These are phyloP conservation scores for Phytophthora chlamydospora DNA, from an alignment of 352 stramenopile species.

Conservation along the genomic window DNA sequence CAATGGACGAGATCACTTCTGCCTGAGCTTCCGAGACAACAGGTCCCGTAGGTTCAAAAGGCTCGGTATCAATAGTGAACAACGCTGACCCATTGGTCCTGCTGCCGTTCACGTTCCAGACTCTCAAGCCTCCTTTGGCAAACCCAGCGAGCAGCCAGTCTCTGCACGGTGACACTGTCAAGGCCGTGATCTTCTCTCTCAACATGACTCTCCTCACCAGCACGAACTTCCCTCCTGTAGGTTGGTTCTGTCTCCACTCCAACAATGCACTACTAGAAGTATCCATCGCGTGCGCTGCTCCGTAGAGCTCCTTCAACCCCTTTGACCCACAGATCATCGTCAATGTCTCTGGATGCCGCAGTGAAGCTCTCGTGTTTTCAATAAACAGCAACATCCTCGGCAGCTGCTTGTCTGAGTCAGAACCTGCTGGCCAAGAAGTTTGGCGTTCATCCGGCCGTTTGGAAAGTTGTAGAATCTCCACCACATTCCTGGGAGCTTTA, in stretches of 20 bases:
- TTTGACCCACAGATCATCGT: conserved; percentile 39
- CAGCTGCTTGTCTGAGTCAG: background rate
- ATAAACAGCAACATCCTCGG: conserved; percentile 52
- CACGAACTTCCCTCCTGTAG: conserved; percentile 17
- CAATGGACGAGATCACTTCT: conserved; percentile 20
- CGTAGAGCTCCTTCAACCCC: conserved; percentile 46
- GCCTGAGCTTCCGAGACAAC: conserved; percentile 4
- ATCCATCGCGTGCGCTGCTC: conserved; percentile 16
- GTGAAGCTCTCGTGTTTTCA: conserved; percentile 43
- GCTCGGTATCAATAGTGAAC: conserved; percentile 30
- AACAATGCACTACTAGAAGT: conserved; percentile 14
- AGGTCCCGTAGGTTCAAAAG: conserved; percentile 21
- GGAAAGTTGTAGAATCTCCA: conserved; percentile 58
- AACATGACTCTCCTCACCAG: conserved; percentile 38
- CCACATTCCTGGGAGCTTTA: conserved; percentile 42
- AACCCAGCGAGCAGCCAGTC: conserved; percentile 67
- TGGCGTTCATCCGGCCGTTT: conserved; percentile 41
- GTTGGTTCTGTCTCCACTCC: conserved; percentile 29
- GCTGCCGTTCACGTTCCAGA: conserved; percentile 57
- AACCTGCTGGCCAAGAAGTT: background rate
- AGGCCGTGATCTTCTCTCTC: conserved; percentile 37
- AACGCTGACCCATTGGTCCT: conserved; percentile 14
- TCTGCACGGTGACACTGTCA: conserved; percentile 43
- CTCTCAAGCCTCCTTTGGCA: conserved; percentile 43
- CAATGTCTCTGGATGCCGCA: conserved; percentile 47